These are phyloP conservation scores for Salix viminalis DNA, from an alignment of 345 rosid species.

Conservation along the genomic window DNA sequence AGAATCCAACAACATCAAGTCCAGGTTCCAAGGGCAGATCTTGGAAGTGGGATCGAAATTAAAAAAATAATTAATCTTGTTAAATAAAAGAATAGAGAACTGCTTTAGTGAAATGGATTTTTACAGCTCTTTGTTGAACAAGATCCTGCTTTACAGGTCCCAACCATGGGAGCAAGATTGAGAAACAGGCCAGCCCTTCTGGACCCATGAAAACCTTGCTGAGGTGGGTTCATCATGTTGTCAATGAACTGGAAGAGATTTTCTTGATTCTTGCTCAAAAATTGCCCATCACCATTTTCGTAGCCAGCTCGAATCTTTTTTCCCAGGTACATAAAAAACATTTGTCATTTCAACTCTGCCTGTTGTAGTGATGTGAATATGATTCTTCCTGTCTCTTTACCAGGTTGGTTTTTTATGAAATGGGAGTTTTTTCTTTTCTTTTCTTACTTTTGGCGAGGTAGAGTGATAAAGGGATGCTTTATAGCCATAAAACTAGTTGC, in stretches of 20 bases:
- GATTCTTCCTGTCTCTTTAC: background rate
- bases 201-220: constrained; percentile 36
- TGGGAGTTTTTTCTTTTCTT: background rate
- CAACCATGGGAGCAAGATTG: constrained; percentile 15
- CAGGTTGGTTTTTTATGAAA: background rate
- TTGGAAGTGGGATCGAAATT: background rate
- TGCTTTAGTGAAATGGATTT: constrained; percentile 6
- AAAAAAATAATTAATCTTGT: background rate
- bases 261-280: constrained; percentile 15
- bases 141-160: constrained; percentile 45
- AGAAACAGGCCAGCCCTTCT: background rate
- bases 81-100: background rate
- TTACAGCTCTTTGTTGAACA: constrained; percentile 20
- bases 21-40: constrained; percentile 44
- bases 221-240: constrained; percentile 31
- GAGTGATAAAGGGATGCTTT: background rate
- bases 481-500: background rate
- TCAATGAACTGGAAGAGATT: constrained; percentile 16
- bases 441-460: background rate
- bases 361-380: background rate
- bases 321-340: background rate
- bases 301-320: constrained; percentile 11
- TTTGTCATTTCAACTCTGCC: background rate
- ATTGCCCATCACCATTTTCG: background rate
- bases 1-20: constrained; percentile 11